Evolutionary conservation across 2,329 filamentous ascomycete genomes (phyloP).

Genomic region (Zasmidium citrigriseum): DNA sequence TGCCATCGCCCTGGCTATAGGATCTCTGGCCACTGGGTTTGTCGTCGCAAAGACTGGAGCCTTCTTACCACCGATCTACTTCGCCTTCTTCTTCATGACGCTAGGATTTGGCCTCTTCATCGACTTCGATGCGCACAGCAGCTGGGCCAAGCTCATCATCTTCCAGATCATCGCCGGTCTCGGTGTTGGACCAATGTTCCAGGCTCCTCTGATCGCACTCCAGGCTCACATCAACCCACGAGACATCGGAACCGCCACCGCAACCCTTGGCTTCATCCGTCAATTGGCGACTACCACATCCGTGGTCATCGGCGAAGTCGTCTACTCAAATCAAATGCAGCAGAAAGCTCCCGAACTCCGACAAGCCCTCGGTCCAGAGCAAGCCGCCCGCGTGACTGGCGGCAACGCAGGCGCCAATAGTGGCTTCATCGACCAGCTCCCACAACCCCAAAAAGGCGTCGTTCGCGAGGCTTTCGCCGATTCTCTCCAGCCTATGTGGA

Average conservation of each 20-base stretch:
- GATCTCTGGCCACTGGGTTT: conserved; percentile 36
- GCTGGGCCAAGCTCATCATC: conserved; percentile 41
- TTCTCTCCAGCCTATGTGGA: conserved; percentile 51
- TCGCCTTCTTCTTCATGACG: conserved; percentile 40
- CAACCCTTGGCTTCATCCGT: conserved; percentile 67
- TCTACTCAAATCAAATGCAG: conserved; percentile 76
- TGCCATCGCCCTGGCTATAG: conserved; percentile 35
- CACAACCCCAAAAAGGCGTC: conserved; percentile 45
- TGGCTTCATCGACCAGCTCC: conserved; percentile 56
- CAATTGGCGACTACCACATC: conserved; percentile 69
- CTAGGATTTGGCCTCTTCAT: conserved; percentile 42
- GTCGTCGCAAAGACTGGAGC: conserved; percentile 49
- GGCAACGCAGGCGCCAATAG: conserved; percentile 63
- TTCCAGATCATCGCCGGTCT: conserved; percentile 66
- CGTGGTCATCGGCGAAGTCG: conserved; percentile 73
- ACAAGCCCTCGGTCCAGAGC: conserved; percentile 52
- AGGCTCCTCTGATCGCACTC: conserved; percentile 67
- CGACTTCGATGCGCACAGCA: conserved; percentile 36
- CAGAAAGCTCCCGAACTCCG: conserved; percentile 53
- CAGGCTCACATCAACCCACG: conserved; percentile 63
- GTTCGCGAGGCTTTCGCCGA: conserved; percentile 47
- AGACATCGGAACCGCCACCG: conserved; percentile 69
- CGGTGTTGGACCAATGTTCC: conserved; percentile 68
- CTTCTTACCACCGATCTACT: conserved; percentile 55
- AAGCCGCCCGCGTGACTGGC: conserved; percentile 58